These are phyloP conservation scores for Metarhizium album DNA, from an alignment of 2,329 filamentous ascomycete species.

Conservation along the genomic window DNA sequence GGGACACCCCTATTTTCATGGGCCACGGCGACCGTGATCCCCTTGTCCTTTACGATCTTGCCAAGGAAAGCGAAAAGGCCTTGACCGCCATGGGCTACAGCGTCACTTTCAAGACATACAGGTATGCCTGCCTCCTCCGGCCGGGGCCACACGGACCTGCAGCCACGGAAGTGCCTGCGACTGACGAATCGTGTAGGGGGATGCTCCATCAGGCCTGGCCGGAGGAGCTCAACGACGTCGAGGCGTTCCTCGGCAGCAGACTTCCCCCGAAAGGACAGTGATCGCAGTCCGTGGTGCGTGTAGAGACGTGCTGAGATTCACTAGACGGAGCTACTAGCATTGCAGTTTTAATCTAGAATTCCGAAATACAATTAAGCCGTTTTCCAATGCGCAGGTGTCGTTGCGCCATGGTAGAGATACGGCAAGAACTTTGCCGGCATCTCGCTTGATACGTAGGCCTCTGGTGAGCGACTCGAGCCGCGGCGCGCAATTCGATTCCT, in stretches of 20 bases:
- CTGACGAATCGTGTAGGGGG: conserved; percentile 31
- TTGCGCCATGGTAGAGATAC: too few relatives aligned
- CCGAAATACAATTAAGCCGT: too few relatives aligned
- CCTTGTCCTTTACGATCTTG: conserved; percentile 60
- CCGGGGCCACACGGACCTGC: not conserved
- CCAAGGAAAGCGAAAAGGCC: conserved; percentile 52
- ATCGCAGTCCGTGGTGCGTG: not conserved
- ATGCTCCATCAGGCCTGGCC: conserved; percentile 68
- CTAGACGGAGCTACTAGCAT: not conserved
- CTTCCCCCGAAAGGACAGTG: conserved; percentile 27
- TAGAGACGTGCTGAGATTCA: not conserved
- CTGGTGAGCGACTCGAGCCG: too few relatives aligned
- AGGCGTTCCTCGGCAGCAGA: conserved; percentile 40
- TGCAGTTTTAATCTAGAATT: not conserved
- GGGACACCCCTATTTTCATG: conserved; percentile 77
- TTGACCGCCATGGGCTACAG: conserved; percentile 61
- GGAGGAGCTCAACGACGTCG: conserved; percentile 73
- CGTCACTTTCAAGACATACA: conserved; percentile 66
- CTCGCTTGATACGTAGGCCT: too few relatives aligned
- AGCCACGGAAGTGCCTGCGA: not conserved
- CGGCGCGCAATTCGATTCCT: too few relatives aligned
- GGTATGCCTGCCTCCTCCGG: conserved; percentile 34
- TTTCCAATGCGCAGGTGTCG: too few relatives aligned
- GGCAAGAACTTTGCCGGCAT: too few relatives aligned
- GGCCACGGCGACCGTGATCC: conserved; percentile 73